Evolutionary conservation across 2,329 filamentous ascomycete species (phyloP).

Genomic region (Celoporthe dispersa): DNA sequence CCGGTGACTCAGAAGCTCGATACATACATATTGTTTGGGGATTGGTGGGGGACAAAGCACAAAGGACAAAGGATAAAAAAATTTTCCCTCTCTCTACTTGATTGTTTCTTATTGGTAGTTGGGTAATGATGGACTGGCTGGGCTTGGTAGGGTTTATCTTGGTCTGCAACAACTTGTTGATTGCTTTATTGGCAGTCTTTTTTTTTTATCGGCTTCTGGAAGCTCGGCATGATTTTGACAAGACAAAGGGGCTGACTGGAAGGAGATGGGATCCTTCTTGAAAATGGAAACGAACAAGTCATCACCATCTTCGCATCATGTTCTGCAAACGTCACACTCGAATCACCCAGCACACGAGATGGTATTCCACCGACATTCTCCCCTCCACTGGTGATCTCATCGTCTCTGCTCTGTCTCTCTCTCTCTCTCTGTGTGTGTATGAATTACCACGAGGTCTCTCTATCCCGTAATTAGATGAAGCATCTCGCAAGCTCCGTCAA

Average conservation of each 20-base stretch:
- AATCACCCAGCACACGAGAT: not conserved
- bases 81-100: not conserved
- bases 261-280: not conserved
- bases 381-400: not conserved
- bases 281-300: not conserved
- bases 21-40: not conserved
- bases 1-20: not conserved
- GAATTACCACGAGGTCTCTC: not conserved
- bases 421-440: too few relatives aligned
- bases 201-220: not conserved
- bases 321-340: not conserved
- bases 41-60: not conserved
- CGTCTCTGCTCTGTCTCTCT: not conserved
- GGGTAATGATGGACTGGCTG: not conserved
- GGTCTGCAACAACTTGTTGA: not conserved
- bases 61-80: not conserved
- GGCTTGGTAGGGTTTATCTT: not conserved
- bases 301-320: slow-evolving; percentile 7
- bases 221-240: not conserved
- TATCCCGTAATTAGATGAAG: not conserved
- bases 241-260: not conserved
- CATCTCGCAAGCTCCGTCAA: not conserved
- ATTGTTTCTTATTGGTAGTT: not conserved
- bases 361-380: not conserved
- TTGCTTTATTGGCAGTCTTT: not conserved